Percentiles rank a stretch among this genome's conserved stretches.
These are phyloP conservation scores for Candida maris DNA, from an alignment of 805 yeast species.

Conservation along the genomic window DNA sequence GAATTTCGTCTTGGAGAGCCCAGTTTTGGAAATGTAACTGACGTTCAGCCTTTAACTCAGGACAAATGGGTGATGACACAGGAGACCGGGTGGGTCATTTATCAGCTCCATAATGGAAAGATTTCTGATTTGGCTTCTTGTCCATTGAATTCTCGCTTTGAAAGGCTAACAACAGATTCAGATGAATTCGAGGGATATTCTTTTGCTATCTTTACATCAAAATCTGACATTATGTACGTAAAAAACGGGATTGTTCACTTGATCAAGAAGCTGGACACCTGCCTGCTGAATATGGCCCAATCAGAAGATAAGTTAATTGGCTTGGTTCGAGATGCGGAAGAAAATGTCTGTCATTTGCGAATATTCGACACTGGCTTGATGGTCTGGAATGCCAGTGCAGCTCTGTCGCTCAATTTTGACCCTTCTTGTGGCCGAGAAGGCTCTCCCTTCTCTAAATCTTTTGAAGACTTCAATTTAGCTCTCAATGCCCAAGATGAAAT, in stretches of 20 bases:
- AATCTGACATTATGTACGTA: slow-evolving; percentile 18
- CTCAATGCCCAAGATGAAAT: slow-evolving; percentile 2
- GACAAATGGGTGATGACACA: slow-evolving; percentile 24
- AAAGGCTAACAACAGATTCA: slow-evolving; percentile 5
- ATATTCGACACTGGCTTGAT: neutral
- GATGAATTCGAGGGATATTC: slow-evolving; percentile 4
- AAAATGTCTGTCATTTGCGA: neutral
- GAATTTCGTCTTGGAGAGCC: slow-evolving; percentile 16
- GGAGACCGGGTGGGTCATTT: slow-evolving; percentile 30
- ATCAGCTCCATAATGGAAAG: slow-evolving; percentile 12
- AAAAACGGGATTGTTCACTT: slow-evolving; percentile 12
- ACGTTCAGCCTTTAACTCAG: slow-evolving; percentile 9
- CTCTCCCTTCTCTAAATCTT: slow-evolving; percentile 4
- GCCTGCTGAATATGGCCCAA: slow-evolving; percentile 3
- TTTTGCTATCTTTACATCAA: slow-evolving; percentile 20
- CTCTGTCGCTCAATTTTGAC: neutral
- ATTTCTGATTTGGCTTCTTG: slow-evolving; percentile 22
- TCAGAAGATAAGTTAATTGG: slow-evolving; percentile 4
- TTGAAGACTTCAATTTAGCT: slow-evolving; percentile 8
- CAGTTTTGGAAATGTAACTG: slow-evolving; percentile 19
- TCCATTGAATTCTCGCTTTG: slow-evolving; percentile 21
- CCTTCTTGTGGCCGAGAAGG: neutral
- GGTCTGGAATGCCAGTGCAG: neutral
- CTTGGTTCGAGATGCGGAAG: slow-evolving; percentile 3
- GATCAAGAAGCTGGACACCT: slow-evolving; percentile 1